A percentile compares a stretch with the other conserved stretches of the same genome.
These are phyloP conservation scores for Agroathelia rolfsii DNA, from an alignment of 1,284 basidiomycete species.

Conservation along the genomic window DNA sequence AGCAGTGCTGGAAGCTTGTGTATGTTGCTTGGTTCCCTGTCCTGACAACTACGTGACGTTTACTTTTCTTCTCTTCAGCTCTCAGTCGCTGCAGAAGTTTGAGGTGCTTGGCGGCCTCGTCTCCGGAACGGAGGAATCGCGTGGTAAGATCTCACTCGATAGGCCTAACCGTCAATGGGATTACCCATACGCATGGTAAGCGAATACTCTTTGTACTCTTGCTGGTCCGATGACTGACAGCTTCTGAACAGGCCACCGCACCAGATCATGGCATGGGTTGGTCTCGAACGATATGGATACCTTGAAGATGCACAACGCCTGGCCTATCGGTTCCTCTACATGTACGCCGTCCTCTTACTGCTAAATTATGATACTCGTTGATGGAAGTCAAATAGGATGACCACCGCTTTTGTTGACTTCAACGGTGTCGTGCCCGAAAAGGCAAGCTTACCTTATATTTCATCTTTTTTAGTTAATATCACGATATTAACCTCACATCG, in stretches of 20 bases:
- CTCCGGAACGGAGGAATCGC: conserved; percentile 92
- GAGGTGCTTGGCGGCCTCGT: conserved; percentile 95
- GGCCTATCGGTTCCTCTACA: conserved; percentile 94
- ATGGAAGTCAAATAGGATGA: conserved; percentile 53
- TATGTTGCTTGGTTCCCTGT: conserved; percentile 35
- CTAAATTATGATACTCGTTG: conserved; percentile 2
- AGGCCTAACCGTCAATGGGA: conserved; percentile 99
- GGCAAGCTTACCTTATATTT: conserved; percentile 26
- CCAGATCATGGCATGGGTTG: conserved; percentile 96
- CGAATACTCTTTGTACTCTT: conserved; percentile 9
- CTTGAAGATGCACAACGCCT: conserved; percentile 88
- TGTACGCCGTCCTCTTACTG: conserved; percentile 40
- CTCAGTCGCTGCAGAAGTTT: conserved; percentile 85
- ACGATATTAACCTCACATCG: conserved; percentile 7
- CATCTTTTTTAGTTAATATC: not conserved
- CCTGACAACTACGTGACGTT: conserved; percentile 9
- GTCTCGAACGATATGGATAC: conserved; percentile 92
- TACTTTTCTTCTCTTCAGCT: conserved; percentile 32
- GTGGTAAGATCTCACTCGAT: conserved; percentile 90
- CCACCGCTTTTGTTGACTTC: conserved; percentile 87
- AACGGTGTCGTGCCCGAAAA: conserved; percentile 98
- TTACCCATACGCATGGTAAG: conserved; percentile 67
- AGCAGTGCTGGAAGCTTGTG: conserved; percentile 90
- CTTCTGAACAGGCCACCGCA: conserved; percentile 73
- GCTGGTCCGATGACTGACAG: conserved; percentile 5